Evolutionary conservation across 1,284 basidiomycete species (phyloP), one percentile per base, ranked within the genome.

Genomic region (Moniliella sp.): DNA sequence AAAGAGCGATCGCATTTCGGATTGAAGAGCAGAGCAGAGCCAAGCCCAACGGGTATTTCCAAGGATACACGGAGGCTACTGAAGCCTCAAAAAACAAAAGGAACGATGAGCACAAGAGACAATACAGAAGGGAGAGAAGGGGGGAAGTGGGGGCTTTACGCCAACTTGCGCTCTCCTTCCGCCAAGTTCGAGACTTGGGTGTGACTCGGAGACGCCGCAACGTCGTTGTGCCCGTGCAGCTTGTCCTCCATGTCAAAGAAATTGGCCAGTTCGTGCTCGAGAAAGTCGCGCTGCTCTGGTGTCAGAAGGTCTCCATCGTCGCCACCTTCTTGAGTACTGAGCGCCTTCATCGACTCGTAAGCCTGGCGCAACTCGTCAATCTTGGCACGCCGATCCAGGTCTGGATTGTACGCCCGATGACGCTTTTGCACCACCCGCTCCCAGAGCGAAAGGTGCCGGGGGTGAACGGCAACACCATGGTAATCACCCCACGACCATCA

Each of bases 381-480:
- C 50, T 65, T 64, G 39, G 61, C 57, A 46, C 62, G 48, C 18
- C 61, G 46, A 55, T 70, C 68, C 32, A 64, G 58, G 37, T 63
- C 65, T n/a, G 11, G 61, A 48, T 70, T 63, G 57, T 70, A 69
- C 31, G 63, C 48, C 12, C 54, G 46, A 48, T 67, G 61, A 10
- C 68, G 56, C 56, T 68, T 67, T 39, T 67, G 58, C 11, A 69
- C 61, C 19, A 61, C 49, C 16, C 57, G 57, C 57, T 69, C 67
- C 39, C 50, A 69, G 36, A 61, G 48, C 18, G 59, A 62, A 8
- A 70, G 49, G 54, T 70, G 68, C 17, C 67, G 56, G 5, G 64
- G 67, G 59, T 69, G 65, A 27, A 70, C 58, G 18, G 67, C 67
- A 34, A 69, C 63, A 35, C 68, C 68, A 53, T 69, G 67, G 60